Conservation (phyloP, 1,139 yeast species). For the Spencermartinsiella ligniputridi region DNA sequence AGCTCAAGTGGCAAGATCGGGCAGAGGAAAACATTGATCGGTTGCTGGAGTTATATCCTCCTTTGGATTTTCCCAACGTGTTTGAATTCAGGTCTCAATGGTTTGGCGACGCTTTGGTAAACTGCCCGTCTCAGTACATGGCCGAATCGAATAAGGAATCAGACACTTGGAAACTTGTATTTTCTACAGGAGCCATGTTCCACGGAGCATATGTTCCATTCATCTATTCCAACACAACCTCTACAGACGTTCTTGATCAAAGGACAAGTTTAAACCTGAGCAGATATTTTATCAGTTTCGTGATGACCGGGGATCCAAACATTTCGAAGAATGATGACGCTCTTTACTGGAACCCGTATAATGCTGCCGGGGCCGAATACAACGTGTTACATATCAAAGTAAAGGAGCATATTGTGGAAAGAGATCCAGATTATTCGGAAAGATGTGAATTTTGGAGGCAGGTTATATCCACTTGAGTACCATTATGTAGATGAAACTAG, state of each 20-base stretch:
- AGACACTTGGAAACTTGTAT: slow-evolving; percentile 11
- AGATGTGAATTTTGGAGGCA: not conserved
- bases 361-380: not conserved
- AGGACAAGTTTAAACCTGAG: not conserved
- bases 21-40: slow-evolving; percentile 1
- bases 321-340: not conserved
- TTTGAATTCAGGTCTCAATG: slow-evolving; percentile 11
- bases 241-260: not conserved
- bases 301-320: not conserved
- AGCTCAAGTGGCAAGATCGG: slow-evolving; percentile 7
- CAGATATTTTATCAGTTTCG: slow-evolving; percentile 1
- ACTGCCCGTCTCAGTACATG: slow-evolving; percentile 14
- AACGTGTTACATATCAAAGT: not conserved
- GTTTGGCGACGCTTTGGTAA: slow-evolving; percentile 15
- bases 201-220: slow-evolving; percentile 14
- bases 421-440: slow-evolving; percentile 1
- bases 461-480: not conserved
- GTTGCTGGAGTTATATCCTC: slow-evolving; percentile 7
- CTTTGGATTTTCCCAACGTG: slow-evolving; percentile 6
- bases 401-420: slow-evolving; percentile 1
- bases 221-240: slow-evolving; percentile 1
- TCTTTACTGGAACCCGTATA: not conserved
- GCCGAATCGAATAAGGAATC: slow-evolving; percentile 7
- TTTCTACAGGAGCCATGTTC: slow-evolving; percentile 10
- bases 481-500: no score